phyloP scores from a whole-genome alignment of 208 protist species.

The Crithidia acanthocephali region DNA sequence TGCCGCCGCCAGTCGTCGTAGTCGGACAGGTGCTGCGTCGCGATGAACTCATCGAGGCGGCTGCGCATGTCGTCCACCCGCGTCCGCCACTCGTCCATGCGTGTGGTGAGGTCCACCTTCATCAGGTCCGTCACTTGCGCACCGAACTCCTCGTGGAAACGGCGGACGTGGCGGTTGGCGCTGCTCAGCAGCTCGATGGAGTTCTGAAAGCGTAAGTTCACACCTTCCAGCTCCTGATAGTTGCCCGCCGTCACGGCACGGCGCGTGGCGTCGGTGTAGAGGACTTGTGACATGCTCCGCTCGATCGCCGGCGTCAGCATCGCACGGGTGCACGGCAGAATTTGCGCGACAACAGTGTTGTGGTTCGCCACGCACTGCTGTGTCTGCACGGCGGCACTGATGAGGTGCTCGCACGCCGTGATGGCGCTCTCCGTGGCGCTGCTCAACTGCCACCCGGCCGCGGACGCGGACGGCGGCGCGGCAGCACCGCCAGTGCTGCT shows the following conservation, averaged over 20 bases:
- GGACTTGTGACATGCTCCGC: conserved; percentile 61
- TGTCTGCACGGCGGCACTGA: conserved; percentile 50
- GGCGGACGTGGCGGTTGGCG: conserved; percentile 85
- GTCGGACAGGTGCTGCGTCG: conserved; percentile 72
- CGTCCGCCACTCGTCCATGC: conserved; percentile 94
- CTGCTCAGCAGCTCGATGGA: conserved; percentile 76
- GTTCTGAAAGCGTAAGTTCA: conserved; percentile 88
- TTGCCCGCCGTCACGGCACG: conserved; percentile 65
- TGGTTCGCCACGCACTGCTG: conserved; percentile 86
- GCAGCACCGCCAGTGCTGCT: neutral
- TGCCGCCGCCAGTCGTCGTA: conserved; percentile 93
- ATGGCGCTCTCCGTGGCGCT: conserved; percentile 51
- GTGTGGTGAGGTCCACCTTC: conserved; percentile 88
- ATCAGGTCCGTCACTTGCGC: conserved; percentile 84
- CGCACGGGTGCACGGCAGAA: conserved; percentile 69
- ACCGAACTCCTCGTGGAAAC: conserved; percentile 87
- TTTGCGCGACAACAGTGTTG: conserved; percentile 83
- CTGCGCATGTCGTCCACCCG: conserved; percentile 85
- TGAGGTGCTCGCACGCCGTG: conserved; percentile 61
- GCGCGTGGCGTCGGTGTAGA: conserved; percentile 48
- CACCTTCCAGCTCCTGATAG: conserved; percentile 83
- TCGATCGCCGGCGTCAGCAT: conserved; percentile 71
- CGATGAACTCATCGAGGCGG: conserved; percentile 85
- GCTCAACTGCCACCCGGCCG: conserved; percentile 37
- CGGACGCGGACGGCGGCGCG: neutral